Base-by-base conservation (phyloP, 768 basidiomycete genomes). In the Coprinopsis strossmayeri region DNA sequence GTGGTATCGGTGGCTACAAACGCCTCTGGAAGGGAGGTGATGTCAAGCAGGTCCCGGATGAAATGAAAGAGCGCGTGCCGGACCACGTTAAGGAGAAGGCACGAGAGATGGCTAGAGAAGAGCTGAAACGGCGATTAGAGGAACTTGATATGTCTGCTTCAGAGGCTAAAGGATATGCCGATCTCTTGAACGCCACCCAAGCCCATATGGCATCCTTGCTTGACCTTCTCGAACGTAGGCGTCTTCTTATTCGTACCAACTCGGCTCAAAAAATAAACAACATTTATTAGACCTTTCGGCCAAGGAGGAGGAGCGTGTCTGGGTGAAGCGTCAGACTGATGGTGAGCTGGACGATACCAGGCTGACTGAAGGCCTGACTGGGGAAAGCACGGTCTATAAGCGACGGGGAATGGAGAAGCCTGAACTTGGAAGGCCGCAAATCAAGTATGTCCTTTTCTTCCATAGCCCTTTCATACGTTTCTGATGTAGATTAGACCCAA, bases 291-390 rank as follows among this genome's bases (percentile, higher is more conserved):
- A 83, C 58, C 73, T 85, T 17, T 73, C 81, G 12, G 80, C 82
- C 0, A 81, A 76, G 50, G 82, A 84, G 54, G 82, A 84, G 56
- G 82, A 84, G 53, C 75, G 82, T 11, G 74, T 85, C 1, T 85
- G 82, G 82, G 66, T 84, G 13, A 85, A 83, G 57, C 75, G 82
- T 1, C 82, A 83, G 61, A 82, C 77, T 1, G 82, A 85, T 56
- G 82, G 82, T 30, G 82, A 85, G 55, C 68, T 85, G 3, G 82
- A 85, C 53, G 81, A 84, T 57, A 78, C 70, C 49, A 71, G 82
- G 13, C 60, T 85, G 45, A 80, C 79, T 10, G 82, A 85, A 58
- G 82, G 82, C 18, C 59, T 85, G 27, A 84, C 82, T 9, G 82
- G 82, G 7, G 82, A 85, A 58, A 70, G 79, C 7, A 78, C 81